Evolutionary conservation across 202 grass and related monocot genomes (phyloP), one percentile per base, ranked within the genome.

Genomic region (Digitaria exilis): DNA sequence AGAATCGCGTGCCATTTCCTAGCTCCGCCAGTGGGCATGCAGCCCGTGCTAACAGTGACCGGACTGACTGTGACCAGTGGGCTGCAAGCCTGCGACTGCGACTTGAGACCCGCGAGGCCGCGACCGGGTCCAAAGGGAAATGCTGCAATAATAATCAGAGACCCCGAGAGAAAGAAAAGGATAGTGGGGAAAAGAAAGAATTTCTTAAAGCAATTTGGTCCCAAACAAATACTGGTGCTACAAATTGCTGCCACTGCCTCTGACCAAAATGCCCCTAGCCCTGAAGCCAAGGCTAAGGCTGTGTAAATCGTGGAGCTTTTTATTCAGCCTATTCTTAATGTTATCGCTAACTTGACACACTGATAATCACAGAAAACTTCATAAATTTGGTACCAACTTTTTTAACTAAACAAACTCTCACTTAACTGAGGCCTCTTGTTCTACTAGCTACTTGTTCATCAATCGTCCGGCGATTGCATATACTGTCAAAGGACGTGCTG

Each of bases 201-300:
- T 80, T 84, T 80, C 73, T 74, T 72, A 87, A 77, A 82, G 79
- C 65, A 32, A 43, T 82, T 87, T 87, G 85, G 65, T 82, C 73
- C 82, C 82, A 85, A 85, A 84, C 75, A 76, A 81, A 89, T 70
- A 49, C 61, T 14, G 21, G 68, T 52, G 15, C 69, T 24, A 84
- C 75, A 52, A 88, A n/a, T 80, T 75, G 57, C 21, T 37, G 63
- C 69, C 11, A 58, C 28, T 18, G 2, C 9, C 6, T 54, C 21
- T 80, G 70, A 85, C 87, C 0, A 48, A 85, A 81, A 76, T 73
- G 35, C 75, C 80, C 79, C n/a, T n/a, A n/a, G n/a, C n/a, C n/a
- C n/a, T n/a, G n/a, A n/a, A n/a, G n/a, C n/a, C n/a, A n/a, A n/a
- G n/a, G n/a, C n/a, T n/a, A n/a, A n/a, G n/a, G n/a, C n/a, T n/a